Conservation (phyloP, 163 green algal species). For the Scenedesmus sp. region DNA sequence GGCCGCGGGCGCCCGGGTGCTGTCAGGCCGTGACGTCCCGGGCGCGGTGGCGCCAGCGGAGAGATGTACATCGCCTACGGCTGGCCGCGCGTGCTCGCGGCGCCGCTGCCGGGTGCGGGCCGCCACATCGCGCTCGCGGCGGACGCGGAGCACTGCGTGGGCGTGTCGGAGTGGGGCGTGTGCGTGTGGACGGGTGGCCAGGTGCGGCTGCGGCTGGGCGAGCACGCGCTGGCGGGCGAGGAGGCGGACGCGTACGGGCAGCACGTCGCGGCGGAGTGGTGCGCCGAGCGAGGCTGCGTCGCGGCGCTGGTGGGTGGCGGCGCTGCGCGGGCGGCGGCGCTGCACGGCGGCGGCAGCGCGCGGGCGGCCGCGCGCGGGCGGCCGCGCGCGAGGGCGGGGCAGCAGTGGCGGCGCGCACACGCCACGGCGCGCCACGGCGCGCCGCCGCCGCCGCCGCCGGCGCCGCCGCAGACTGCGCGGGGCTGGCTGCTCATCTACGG, state of each 20-base stretch:
- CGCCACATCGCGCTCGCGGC: conserved; percentile 15
- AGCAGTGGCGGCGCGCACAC: not conserved
- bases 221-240: conserved; percentile 6
- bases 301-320: conserved; percentile 27
- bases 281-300: conserved; percentile 8
- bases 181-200: conserved; percentile 26
- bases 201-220: conserved; percentile 11
- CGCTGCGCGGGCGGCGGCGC: not conserved
- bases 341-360: not conserved
- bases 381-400: too few relatives aligned
- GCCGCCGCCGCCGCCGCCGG: not conserved
- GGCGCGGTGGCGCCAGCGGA: too few relatives aligned
- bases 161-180: conserved; percentile 21
- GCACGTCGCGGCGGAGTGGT: conserved; percentile 35
- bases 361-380: too few relatives aligned
- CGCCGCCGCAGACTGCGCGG: conserved; percentile 2
- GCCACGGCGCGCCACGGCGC: not conserved
- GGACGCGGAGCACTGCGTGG: conserved; percentile 26
- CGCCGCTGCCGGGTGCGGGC: not conserved
- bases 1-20: too few relatives aligned
- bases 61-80: conserved; percentile 44
- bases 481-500: conserved; percentile 34
- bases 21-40: too few relatives aligned
- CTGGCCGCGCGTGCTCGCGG: conserved; percentile 27
- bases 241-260: conserved; percentile 27